Evolutionary conservation across 805 yeast genomes (phyloP).

Genomic region (Yamadazyma sp.): DNA sequence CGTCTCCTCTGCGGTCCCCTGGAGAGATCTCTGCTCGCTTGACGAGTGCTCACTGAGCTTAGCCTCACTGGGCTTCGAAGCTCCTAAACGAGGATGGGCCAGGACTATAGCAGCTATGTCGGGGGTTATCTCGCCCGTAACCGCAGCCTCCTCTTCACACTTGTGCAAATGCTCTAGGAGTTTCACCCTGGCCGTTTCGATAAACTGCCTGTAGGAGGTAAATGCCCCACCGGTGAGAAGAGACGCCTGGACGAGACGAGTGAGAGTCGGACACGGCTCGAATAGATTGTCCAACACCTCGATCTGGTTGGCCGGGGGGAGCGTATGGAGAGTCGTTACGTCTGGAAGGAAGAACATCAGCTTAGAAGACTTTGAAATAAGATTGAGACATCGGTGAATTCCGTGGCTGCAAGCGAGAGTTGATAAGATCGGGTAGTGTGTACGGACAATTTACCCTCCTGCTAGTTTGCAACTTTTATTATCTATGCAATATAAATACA

Average conservation of each 20-base stretch:
- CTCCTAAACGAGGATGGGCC: conserved; percentile 90
- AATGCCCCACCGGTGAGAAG: conserved; percentile 20
- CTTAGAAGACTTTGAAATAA: not conserved
- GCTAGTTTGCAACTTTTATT: no score
- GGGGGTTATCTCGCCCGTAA: conserved; percentile 21
- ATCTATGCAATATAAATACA: conserved; percentile 8
- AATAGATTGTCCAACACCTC: conserved; percentile 54
- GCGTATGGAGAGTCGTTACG: conserved; percentile 18
- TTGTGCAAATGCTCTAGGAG: conserved; percentile 33
- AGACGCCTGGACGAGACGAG: conserved; percentile 32
- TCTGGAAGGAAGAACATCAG: conserved; percentile 8
- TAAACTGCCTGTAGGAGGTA: conserved; percentile 33
- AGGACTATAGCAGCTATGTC: conserved; percentile 60
- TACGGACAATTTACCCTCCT: no score
- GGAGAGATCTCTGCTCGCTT: conserved; percentile 68
- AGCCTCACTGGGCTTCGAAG: conserved; percentile 39
- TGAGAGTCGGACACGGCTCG: conserved; percentile 57
- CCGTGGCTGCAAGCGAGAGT: conserved; percentile 1
- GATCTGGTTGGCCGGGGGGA: conserved; percentile 24
- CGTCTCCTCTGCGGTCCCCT: conserved; percentile 49
- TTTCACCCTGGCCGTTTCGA: conserved; percentile 43
- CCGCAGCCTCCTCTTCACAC: conserved; percentile 23
- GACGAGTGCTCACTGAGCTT: conserved; percentile 64
- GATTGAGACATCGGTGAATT: not conserved
- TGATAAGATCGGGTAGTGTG: no score